Evolutionary conservation across 306 rosid genomes (phyloP), one percentile per base, ranked within the genome.

Genomic region (Casuarina glauca): DNA sequence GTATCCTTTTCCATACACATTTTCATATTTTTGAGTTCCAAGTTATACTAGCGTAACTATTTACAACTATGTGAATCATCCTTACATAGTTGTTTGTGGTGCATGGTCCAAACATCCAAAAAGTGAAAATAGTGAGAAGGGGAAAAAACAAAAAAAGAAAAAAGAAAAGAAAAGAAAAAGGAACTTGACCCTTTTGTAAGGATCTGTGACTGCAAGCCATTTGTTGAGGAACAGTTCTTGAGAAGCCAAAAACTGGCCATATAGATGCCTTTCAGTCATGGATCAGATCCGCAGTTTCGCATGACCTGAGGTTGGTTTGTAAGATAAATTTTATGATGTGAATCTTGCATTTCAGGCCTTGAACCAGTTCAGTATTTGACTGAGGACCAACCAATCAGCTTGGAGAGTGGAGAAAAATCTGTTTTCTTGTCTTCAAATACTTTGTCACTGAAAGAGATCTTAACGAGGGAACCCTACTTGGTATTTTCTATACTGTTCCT

Each of bases 391-490:
- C 44, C 72, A 49, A 72, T 74, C 70, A 13, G 70, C 66, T 72
- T 62, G 57, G 75, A 64, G 54, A 73, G 42, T 57, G 74, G 75
- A 51, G 88, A 78, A 74, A 62, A 52, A 69, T 82, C 87, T 32
- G 42, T 82, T 50, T 20, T 75, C 69, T 81, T 78, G 76, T 80
- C 77, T 0, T 71, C 82, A 50, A 77, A 68, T 58, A 75, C 82
- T 70, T n/a, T 70, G 63, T 82, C 83, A 43, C 77, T 78, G 32
- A 80, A 58, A 76, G 91, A 84, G 76, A 73, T 77, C 5, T 77
- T 51, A 43, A 85, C 74, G 72, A 84, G 81, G 70, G 95, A 93
- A 53, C 91, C 95, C 39, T 88, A 84, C 75, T 76, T 93, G 13
- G 80, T 63, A 9, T 74, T 90, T 43, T 90, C 97, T 2, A 13